Evolutionary conservation across 768 basidiomycete genomes (phyloP).

Genomic region (Hydnomerulius pinastri): DNA sequence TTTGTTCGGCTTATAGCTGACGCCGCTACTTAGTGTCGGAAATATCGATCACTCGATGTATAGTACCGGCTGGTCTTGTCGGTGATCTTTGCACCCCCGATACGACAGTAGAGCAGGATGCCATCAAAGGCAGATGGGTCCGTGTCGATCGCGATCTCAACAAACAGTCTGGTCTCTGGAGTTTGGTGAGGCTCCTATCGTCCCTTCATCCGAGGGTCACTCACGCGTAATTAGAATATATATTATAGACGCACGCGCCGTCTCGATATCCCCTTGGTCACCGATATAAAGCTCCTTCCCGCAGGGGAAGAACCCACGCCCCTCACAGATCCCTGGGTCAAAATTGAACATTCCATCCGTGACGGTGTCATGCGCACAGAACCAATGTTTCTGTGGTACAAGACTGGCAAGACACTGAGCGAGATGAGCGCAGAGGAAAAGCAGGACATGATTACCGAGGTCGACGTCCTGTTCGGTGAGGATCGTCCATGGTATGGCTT

Average conservation of each 20-base stretch:
- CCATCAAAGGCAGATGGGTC: slow-evolving; percentile 86
- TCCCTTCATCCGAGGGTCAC: neutral
- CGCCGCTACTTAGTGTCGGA: slow-evolving; percentile 65
- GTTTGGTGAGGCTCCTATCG: slow-evolving; percentile 48
- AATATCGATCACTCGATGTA: slow-evolving; percentile 69
- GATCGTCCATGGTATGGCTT: slow-evolving; percentile 87
- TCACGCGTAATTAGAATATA: slow-evolving; percentile 45
- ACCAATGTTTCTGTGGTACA: slow-evolving; percentile 80
- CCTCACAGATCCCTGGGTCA: slow-evolving; percentile 58
- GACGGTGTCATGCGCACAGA: slow-evolving; percentile 59
- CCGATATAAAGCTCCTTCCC: slow-evolving; percentile 66
- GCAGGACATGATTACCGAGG: slow-evolving; percentile 76
- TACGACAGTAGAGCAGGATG: slow-evolving; percentile 71
- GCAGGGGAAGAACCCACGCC: slow-evolving; percentile 52
- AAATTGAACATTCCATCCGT: slow-evolving; percentile 60
- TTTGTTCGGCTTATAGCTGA: neutral
- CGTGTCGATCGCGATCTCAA: slow-evolving; percentile 84
- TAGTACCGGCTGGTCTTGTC: slow-evolving; percentile 58
- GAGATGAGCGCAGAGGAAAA: slow-evolving; percentile 62
- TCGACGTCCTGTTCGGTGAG: slow-evolving; percentile 90
- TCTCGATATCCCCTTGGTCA: slow-evolving; percentile 78
- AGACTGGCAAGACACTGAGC: slow-evolving; percentile 59
- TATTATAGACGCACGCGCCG: slow-evolving; percentile 87
- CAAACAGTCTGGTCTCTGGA: slow-evolving; percentile 56
- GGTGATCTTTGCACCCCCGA: slow-evolving; percentile 67